Evolutionary conservation across 179 eudicot genomes (phyloP).

Genomic region (Beta macrorhiza): DNA sequence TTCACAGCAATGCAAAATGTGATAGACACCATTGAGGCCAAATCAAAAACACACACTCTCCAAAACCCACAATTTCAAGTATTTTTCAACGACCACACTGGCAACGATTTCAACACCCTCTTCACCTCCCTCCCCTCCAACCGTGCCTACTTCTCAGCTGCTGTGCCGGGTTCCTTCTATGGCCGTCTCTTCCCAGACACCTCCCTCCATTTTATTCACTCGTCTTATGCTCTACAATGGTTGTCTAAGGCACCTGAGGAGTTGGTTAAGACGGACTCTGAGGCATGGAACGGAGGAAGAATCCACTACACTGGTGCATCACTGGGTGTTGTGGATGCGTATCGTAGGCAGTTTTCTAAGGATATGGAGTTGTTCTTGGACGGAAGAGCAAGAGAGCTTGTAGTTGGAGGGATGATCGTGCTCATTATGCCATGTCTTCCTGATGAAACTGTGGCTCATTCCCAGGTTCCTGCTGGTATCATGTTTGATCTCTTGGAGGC

Average conservation of each 20-base stretch:
- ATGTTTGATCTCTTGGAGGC: background rate
- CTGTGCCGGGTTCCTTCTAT: conserved; percentile 7
- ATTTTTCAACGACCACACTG: background rate
- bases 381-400: conserved; percentile 7
- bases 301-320: background rate
- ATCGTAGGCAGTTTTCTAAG: background rate
- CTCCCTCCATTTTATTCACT: background rate
- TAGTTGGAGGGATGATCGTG: conserved; percentile 7
- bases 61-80: conserved; percentile 3
- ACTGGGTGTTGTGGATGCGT: conserved; percentile 2
- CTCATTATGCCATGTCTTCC: conserved; percentile 5
- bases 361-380: conserved; percentile 13
- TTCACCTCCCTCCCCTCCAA: background rate
- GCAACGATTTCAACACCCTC: conserved; percentile 9
- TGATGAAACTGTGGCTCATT: background rate
- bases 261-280: background rate
- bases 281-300: conserved; percentile 12
- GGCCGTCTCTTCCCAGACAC: conserved; percentile 2
- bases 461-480: background rate
- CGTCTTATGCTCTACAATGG: background rate
- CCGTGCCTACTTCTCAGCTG: conserved; percentile 6
- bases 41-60: background rate
- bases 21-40: background rate
- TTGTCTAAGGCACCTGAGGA: conserved; percentile 8
- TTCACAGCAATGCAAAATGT: conserved; percentile 9